These are phyloP conservation scores for Aspergillus hiratsukae DNA, from an alignment of 2,329 filamentous ascomycete species.

Conservation along the genomic window DNA sequence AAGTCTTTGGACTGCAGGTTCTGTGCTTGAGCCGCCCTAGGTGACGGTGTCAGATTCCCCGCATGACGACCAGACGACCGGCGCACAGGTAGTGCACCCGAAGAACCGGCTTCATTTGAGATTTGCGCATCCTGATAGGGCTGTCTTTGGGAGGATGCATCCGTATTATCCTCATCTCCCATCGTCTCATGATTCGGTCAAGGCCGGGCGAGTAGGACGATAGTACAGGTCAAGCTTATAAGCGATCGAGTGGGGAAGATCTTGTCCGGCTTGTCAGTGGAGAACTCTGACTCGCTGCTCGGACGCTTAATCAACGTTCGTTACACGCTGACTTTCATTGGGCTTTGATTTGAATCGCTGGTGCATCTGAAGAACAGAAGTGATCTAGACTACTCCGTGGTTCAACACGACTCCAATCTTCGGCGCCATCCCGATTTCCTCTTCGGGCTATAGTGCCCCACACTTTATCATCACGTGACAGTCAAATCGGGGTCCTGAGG, in stretches of 20 bases:
- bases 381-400: slow-evolving; percentile 6
- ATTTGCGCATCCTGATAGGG: slow-evolving; percentile 5
- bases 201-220: slow-evolving; percentile 1
- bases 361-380: slow-evolving; percentile 2
- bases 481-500: slow-evolving; percentile 2
- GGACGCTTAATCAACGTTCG: slow-evolving; percentile 8
- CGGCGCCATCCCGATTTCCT: slow-evolving; percentile 19
- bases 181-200: slow-evolving; percentile 25
- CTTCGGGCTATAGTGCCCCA: slow-evolving; percentile 11
- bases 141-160: slow-evolving; percentile 6
- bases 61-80: slow-evolving; percentile 8
- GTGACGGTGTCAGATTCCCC: background rate
- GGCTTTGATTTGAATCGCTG: slow-evolving; percentile 2
- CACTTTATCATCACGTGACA: slow-evolving; percentile 12
- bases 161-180: slow-evolving; percentile 21
- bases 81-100: slow-evolving; percentile 3
- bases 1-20: slow-evolving; percentile 21
- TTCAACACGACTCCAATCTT: slow-evolving; percentile 16
- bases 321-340: slow-evolving; percentile 5
- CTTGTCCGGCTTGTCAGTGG: slow-evolving; percentile 8
- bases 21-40: slow-evolving; percentile 4
- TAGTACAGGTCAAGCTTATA: slow-evolving; percentile 9
- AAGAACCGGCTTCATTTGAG: slow-evolving; percentile 1
- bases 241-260: slow-evolving; percentile 9
- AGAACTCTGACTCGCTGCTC: slow-evolving; percentile 6